phyloP scores from a whole-genome alignment of 257 asterid species.

The Rhazya stricta region DNA sequence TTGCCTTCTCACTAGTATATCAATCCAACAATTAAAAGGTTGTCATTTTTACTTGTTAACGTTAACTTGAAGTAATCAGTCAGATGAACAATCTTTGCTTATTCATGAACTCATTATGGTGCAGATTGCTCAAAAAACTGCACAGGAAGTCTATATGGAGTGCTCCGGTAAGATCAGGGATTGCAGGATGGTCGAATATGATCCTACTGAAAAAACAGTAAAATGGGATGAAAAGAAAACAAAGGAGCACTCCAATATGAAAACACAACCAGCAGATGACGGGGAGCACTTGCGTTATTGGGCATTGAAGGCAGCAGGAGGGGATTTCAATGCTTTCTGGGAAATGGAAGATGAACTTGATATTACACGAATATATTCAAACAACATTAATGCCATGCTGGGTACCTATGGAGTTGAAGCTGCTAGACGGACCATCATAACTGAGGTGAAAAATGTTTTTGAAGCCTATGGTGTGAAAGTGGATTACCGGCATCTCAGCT shows the following conservation, averaged over 20 bases:
- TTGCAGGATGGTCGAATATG: constrained; percentile 72
- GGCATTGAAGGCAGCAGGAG: constrained; percentile 88
- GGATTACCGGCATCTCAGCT: constrained; percentile 77
- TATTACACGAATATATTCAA: constrained; percentile 60
- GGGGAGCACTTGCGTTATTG: constrained; percentile 44
- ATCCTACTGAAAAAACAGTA: constrained; percentile 73
- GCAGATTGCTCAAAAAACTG: constrained; percentile 81
- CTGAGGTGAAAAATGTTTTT: constrained; percentile 80
- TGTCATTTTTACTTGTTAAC: too few species aligned
- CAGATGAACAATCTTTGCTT: neutral
- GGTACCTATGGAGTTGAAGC: constrained; percentile 86
- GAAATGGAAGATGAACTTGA: constrained; percentile 74
- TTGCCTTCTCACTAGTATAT: neutral
- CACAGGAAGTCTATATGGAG: constrained; percentile 68
- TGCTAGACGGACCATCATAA: constrained; percentile 68
- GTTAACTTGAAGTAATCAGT: neutral
- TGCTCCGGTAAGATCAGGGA: constrained; percentile 63
- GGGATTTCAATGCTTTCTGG: constrained; percentile 67
- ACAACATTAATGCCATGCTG: constrained; percentile 62
- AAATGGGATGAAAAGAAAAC: constrained; percentile 56
- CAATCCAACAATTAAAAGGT: neutral
- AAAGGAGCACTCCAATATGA: constrained; percentile 27
- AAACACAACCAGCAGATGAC: constrained; percentile 10
- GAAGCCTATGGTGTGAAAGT: constrained; percentile 87
- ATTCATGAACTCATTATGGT: neutral